These are phyloP conservation scores for Pyrenophora graminea DNA, from an alignment of 2,329 filamentous ascomycete genomes.

Conservation along the genomic window DNA sequence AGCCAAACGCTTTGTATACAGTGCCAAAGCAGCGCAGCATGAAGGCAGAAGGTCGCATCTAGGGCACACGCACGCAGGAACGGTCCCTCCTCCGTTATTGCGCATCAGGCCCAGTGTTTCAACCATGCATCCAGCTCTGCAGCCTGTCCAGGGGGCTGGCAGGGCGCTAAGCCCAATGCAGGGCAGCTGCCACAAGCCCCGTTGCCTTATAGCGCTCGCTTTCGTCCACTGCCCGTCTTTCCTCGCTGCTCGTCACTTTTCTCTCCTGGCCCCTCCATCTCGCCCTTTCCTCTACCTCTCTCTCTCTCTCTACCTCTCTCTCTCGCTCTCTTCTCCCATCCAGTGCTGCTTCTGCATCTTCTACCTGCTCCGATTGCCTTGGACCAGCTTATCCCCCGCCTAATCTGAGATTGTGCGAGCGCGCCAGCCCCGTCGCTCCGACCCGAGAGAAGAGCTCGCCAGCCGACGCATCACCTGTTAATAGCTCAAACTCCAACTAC, in stretches of 20 bases:
- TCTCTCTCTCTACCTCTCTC: slow-evolving; percentile 11
- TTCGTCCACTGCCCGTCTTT: slow-evolving; percentile 54
- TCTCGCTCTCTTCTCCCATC: slow-evolving; percentile 31
- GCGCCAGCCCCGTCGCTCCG: slow-evolving; percentile 46
- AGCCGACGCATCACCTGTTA: slow-evolving; percentile 39
- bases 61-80: slow-evolving; percentile 21
- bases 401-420: slow-evolving; percentile 37
- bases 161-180: slow-evolving; percentile 18
- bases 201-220: slow-evolving; percentile 24
- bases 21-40: background rate
- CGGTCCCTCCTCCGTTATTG: slow-evolving; percentile 17
- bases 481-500: slow-evolving; percentile 44
- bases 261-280: slow-evolving; percentile 38
- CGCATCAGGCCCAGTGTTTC: slow-evolving; percentile 33
- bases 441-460: slow-evolving; percentile 31
- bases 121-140: slow-evolving; percentile 19
- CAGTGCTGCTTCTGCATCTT: slow-evolving; percentile 45
- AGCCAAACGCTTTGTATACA: slow-evolving; percentile 11
- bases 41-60: background rate
- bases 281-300: slow-evolving; percentile 57
- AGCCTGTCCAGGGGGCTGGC: slow-evolving; percentile 9
- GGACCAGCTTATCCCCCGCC: slow-evolving; percentile 37
- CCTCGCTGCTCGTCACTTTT: slow-evolving; percentile 53
- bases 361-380: slow-evolving; percentile 38
- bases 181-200: slow-evolving; percentile 20